These are phyloP conservation scores for Wickerhamomyces subpelliculosus DNA, from an alignment of 805 yeast species.

Conservation along the genomic window DNA sequence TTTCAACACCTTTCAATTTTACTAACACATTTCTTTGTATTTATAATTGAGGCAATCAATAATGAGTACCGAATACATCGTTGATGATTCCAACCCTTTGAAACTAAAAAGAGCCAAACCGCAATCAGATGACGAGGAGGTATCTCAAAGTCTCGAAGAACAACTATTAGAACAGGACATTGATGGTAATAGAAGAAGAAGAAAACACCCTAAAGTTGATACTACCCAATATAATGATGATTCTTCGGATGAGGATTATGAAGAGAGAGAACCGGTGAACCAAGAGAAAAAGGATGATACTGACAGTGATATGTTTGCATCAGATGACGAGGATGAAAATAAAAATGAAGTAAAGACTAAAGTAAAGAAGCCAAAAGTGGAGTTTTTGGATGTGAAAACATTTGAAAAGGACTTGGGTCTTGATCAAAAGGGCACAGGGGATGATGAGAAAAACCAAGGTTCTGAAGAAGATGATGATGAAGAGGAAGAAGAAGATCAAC, in stretches of 20 bases:
- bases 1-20: too few relatives aligned
- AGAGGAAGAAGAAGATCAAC: conserved; percentile 11
- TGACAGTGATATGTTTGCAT: conserved; percentile 15
- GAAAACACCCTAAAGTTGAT: conserved; percentile 9
- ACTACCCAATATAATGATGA: conserved; percentile 21
- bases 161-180: conserved; percentile 18
- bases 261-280: conserved; percentile 19
- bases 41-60: background rate
- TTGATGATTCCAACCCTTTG: conserved; percentile 18
- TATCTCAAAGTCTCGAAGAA: conserved; percentile 13
- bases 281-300: conserved; percentile 27
- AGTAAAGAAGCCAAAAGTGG: conserved; percentile 6
- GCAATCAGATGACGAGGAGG: conserved; percentile 6
- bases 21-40: background rate
- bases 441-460: too few relatives aligned
- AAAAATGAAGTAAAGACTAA: background rate
- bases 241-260: conserved; percentile 25
- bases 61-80: conserved; percentile 1
- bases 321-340: conserved; percentile 15
- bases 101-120: conserved; percentile 5
- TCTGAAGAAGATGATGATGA: conserved; percentile 15
- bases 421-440: conserved; percentile 5
- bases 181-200: conserved; percentile 13
- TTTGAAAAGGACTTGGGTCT: conserved; percentile 27
- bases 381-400: conserved; percentile 28